phyloP scores from a whole-genome alignment of 192 early-diverging fungal species.

The Lunasporangiospora selenospora region DNA sequence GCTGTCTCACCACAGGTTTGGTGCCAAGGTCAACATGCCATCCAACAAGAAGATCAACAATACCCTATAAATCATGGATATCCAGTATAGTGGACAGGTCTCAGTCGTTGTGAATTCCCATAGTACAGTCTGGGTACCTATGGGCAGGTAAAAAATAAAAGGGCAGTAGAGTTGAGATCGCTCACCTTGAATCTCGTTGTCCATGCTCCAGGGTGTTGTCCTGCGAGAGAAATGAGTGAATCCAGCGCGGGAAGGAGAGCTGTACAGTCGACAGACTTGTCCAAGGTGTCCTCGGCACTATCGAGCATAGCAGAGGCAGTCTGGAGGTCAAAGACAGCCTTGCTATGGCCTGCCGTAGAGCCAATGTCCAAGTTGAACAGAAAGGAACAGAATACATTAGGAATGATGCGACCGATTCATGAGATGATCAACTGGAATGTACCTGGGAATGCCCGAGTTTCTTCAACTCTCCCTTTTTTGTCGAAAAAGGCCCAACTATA shows the following conservation, averaged over 20 bases:
- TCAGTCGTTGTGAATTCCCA: not conserved
- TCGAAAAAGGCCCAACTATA: too few species aligned
- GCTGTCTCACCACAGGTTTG: constrained; percentile 35
- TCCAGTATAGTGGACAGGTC: not conserved
- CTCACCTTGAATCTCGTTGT: constrained; percentile 35
- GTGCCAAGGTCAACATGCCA: constrained; percentile 70
- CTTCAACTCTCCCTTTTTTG: too few species aligned
- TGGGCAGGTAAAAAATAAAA: not conserved
- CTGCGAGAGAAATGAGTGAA: constrained; percentile 12
- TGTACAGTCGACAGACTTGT: constrained; percentile 18
- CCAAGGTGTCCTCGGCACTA: constrained; percentile 9
- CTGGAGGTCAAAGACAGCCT: constrained; percentile 5
- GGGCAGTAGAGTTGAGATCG: too few species aligned
- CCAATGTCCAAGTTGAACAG: too few species aligned
- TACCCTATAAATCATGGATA: constrained; percentile 31
- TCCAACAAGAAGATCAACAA: constrained; percentile 73
- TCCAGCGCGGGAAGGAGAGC: constrained; percentile 12
- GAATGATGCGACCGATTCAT: too few species aligned
- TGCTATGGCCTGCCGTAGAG: too few species aligned
- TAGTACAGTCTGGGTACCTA: not conserved
- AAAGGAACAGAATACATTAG: too few species aligned
- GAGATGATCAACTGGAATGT: too few species aligned
- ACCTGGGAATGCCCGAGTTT: too few species aligned
- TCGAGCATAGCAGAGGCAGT: constrained; percentile 7
- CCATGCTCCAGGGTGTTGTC: constrained; percentile 25